These are phyloP conservation scores for Antarctomyces pellizariae DNA, from an alignment of 495 filamentous ascomycete genomes.

Conservation along the genomic window DNA sequence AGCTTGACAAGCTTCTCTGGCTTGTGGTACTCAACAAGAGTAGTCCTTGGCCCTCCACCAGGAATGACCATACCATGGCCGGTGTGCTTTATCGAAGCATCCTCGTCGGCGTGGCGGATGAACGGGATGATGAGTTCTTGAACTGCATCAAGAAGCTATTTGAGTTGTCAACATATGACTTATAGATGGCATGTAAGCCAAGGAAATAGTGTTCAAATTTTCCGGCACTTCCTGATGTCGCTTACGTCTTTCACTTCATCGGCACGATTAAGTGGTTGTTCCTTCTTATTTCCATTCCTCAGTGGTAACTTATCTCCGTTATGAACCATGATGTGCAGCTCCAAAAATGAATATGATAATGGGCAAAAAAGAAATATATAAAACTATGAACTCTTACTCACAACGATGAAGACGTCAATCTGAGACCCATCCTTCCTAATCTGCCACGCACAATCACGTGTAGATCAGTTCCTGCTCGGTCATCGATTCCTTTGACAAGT, in stretches of 20 bases:
- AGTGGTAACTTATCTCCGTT: slow-evolving; percentile 4
- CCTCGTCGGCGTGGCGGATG: slow-evolving; percentile 50
- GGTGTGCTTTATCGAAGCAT: slow-evolving; percentile 22
- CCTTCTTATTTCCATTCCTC: not conserved
- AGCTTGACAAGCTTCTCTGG: slow-evolving; percentile 44
- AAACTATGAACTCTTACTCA: too few relatives aligned
- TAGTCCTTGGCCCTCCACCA: slow-evolving; percentile 24
- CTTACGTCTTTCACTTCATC: slow-evolving; percentile 32
- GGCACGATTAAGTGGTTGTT: slow-evolving; percentile 18
- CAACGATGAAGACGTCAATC: too few relatives aligned
- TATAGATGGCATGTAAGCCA: slow-evolving; percentile 1
- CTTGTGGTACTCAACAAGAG: slow-evolving; percentile 42
- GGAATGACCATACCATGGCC: slow-evolving; percentile 28
- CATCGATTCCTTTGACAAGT: too few relatives aligned
- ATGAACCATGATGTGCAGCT: not conserved
- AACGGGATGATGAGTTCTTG: slow-evolving; percentile 57
- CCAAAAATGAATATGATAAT: not conserved
- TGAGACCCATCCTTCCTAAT: too few relatives aligned
- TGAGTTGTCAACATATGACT: not conserved
- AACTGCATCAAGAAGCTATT: slow-evolving; percentile 47
- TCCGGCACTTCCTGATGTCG: slow-evolving; percentile 3
- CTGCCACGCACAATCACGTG: too few relatives aligned
- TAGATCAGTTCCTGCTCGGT: too few relatives aligned
- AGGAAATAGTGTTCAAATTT: not conserved
- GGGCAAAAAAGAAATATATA: slow-evolving; percentile 1